Evolutionary conservation across 1,284 basidiomycete species (phyloP), one percentile per base, ranked within the genome.

Genomic region (Tausonia pullulans): DNA sequence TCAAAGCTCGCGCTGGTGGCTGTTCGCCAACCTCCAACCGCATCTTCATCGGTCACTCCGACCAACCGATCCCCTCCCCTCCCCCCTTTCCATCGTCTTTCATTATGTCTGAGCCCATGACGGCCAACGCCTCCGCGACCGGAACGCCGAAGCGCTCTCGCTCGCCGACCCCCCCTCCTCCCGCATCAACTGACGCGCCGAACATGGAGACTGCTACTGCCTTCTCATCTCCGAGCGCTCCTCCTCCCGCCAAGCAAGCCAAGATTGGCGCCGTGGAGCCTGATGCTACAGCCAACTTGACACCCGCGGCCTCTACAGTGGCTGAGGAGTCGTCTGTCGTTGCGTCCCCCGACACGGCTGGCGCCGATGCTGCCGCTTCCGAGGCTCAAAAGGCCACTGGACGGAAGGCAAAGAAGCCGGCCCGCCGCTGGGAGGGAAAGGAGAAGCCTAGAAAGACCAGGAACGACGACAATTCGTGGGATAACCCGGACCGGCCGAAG

Each of bases 171-270:
- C 58, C 58, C 7, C 49, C 58, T 6, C 14, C 48, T 8, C 45
- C 43, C 5, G 9, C 44, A 4, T 50, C 53, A 7, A 7, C n/a
- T 10, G 45, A 52, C 16, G n/a, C 53, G 10, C 4, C 60, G 8
- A 27, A 27, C 27, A 27, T 27, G 27, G 5, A 7, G 11, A 11
- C 51, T 40, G 7, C 60, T 6, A 44, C 52, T 10, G 27, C 60
- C n/a, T 43, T 43, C 52, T 27, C 51, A 39, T 27, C 52, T 11
- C 6, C 60, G 11, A 44, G n/a, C 16, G 55, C 5, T 40, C 44
- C 56, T 16, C 44, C 62, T 2, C 41, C 50, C 27, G 49, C 39
- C 44, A 63, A 63, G 56, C 58, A 63, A 56, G 14, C 48, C 62
- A 63, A 63, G 46, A 27, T 27, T 27, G 27, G 27, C 27, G 27